These are phyloP conservation scores for Prunus mongolica DNA, from an alignment of 306 rosid species.

Conservation along the genomic window DNA sequence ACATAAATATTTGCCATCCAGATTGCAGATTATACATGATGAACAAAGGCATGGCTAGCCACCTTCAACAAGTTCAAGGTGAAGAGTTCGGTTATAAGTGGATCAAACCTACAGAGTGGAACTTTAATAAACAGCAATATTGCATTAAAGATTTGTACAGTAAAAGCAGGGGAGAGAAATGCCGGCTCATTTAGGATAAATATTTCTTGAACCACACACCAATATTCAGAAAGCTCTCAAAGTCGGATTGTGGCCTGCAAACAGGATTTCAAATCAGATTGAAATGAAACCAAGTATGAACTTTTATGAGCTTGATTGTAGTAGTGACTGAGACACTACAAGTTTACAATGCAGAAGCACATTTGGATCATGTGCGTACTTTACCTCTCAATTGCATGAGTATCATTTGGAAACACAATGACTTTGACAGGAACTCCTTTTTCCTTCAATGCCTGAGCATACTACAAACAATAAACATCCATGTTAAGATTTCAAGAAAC, in stretches of 20 bases:
- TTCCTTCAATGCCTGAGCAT: constrained; percentile 71
- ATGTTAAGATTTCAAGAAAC: neutral
- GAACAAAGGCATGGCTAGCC: no score
- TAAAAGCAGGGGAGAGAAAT: neutral
- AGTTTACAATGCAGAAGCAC: neutral
- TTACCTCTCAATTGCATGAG: constrained; percentile 75
- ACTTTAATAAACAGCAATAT: neutral
- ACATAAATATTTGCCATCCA: no score
- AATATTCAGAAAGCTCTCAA: constrained; percentile 79
- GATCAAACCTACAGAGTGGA: no score
- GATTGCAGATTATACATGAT: no score
- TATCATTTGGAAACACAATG: constrained; percentile 73
- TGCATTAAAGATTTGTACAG: neutral
- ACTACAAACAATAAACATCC: constrained; percentile 47
- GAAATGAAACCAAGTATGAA: neutral
- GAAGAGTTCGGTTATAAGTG: no score
- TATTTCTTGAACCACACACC: constrained; percentile 83
- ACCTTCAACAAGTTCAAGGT: no score
- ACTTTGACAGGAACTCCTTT: constrained; percentile 66
- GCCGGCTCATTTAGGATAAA: constrained; percentile 50
- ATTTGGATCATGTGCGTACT: neutral
- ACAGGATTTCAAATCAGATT: neutral
- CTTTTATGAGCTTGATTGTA: neutral
- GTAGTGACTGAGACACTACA: neutral
- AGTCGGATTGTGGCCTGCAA: constrained; percentile 88